Evolutionary conservation across 805 yeast species (phyloP).

Genomic region (Clavispora asparagi): DNA sequence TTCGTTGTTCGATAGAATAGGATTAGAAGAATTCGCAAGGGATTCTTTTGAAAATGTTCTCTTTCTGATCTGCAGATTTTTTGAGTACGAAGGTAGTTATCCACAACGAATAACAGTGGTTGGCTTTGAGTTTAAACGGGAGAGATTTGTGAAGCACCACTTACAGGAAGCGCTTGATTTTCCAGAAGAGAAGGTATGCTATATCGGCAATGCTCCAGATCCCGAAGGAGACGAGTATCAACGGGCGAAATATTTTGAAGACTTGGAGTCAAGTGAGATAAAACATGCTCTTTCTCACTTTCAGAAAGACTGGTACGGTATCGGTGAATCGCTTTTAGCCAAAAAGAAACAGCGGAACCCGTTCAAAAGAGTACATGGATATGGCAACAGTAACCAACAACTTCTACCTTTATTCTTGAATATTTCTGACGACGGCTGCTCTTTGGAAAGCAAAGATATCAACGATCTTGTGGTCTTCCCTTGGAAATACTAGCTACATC

Average conservation of each 20-base stretch:
- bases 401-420: slow-evolving; percentile 10
- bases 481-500: neutral
- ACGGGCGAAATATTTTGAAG: slow-evolving; percentile 38
- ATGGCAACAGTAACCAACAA: slow-evolving; percentile 21
- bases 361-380: slow-evolving; percentile 38
- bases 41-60: slow-evolving; percentile 78
- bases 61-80: slow-evolving; percentile 52
- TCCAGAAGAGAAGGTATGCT: slow-evolving; percentile 33
- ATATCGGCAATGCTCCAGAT: slow-evolving; percentile 55
- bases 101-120: slow-evolving; percentile 54
- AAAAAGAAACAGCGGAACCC: slow-evolving; percentile 60
- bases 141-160: slow-evolving; percentile 54
- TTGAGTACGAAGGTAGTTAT: slow-evolving; percentile 39
- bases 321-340: slow-evolving; percentile 32
- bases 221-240: slow-evolving; percentile 29
- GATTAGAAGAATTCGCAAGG: slow-evolving; percentile 66
- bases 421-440: neutral
- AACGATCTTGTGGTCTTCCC: neutral
- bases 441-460: neutral
- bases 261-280: slow-evolving; percentile 44
- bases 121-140: slow-evolving; percentile 71
- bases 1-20: slow-evolving; percentile 20
- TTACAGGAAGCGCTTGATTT: slow-evolving; percentile 43
- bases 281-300: slow-evolving; percentile 52
- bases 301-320: slow-evolving; percentile 53